phyloP scores from a whole-genome alignment of 2,329 filamentous ascomycete species.

The Hypoxylon sp. region DNA sequence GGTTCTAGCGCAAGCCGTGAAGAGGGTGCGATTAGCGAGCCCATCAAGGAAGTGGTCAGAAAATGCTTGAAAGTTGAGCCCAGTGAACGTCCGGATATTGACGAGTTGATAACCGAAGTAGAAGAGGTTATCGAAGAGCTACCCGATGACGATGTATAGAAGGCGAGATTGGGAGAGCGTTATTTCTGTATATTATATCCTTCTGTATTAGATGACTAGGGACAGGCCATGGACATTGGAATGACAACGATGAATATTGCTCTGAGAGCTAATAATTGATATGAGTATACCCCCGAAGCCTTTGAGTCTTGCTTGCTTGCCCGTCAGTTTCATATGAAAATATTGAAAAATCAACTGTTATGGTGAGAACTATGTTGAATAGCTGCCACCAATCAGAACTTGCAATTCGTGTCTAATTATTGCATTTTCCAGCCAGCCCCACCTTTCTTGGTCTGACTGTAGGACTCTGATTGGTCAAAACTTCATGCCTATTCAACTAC shows the following conservation, averaged over 20 bases:
- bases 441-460: neutral
- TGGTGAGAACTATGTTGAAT: neutral
- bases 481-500: neutral
- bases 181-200: constrained; percentile 37
- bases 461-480: constrained; percentile 7
- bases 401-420: constrained; percentile 1
- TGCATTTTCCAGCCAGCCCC: constrained; percentile 6
- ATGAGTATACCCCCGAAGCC: constrained; percentile 20
- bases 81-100: constrained; percentile 76
- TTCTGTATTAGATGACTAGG: constrained; percentile 34
- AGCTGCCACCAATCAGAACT: neutral
- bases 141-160: constrained; percentile 50
- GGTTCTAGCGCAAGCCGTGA: constrained; percentile 53
- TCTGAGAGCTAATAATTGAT: constrained; percentile 33
- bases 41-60: constrained; percentile 88
- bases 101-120: constrained; percentile 54
- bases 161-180: constrained; percentile 2
- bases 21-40: constrained; percentile 77
- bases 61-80: constrained; percentile 90
- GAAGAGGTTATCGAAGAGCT: constrained; percentile 53
- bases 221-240: constrained; percentile 25
- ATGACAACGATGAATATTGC: constrained; percentile 28
- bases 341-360: neutral
- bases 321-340: too few species aligned
- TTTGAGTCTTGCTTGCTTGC: too few species aligned